Evolutionary conservation across 257 asterid genomes (phyloP).

Genomic region (Primulina huaijiensis): DNA sequence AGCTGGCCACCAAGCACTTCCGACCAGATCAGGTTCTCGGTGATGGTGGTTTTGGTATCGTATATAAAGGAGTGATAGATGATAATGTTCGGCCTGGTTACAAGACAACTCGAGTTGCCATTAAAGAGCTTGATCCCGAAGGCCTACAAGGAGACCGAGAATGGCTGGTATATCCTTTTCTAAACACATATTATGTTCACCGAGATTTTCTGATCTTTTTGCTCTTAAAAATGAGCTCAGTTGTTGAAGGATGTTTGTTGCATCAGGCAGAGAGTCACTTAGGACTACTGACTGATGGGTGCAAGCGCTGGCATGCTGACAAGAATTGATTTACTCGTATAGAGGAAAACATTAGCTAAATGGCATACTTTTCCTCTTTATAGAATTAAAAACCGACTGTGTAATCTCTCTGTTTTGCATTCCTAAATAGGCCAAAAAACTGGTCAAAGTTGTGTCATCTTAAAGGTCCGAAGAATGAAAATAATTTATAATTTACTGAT

Average conservation of each 20-base stretch:
- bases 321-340: background rate
- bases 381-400: background rate
- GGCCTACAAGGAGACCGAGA: slow-evolving; percentile 91
- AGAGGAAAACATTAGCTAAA: slow-evolving; percentile 2
- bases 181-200: background rate
- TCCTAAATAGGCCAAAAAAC: background rate
- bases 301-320: background rate
- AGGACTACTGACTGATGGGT: background rate
- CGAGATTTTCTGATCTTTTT: background rate
- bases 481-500: no score
- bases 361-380: background rate
- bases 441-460: background rate
- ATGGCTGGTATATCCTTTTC: slow-evolving; percentile 69
- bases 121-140: slow-evolving; percentile 92
- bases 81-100: slow-evolving; percentile 64
- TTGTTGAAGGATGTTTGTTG: background rate
- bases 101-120: slow-evolving; percentile 63
- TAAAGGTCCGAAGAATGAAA: background rate
- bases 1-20: slow-evolving; percentile 81
- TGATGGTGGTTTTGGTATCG: slow-evolving; percentile 90
- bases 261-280: background rate
- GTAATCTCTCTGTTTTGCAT: background rate
- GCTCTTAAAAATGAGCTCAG: background rate
- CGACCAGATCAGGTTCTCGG: slow-evolving; percentile 88
- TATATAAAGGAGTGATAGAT: slow-evolving; percentile 85